Base-by-base conservation (phyloP, 1,284 basidiomycete species). In the Meripilus lineatus region DNA sequence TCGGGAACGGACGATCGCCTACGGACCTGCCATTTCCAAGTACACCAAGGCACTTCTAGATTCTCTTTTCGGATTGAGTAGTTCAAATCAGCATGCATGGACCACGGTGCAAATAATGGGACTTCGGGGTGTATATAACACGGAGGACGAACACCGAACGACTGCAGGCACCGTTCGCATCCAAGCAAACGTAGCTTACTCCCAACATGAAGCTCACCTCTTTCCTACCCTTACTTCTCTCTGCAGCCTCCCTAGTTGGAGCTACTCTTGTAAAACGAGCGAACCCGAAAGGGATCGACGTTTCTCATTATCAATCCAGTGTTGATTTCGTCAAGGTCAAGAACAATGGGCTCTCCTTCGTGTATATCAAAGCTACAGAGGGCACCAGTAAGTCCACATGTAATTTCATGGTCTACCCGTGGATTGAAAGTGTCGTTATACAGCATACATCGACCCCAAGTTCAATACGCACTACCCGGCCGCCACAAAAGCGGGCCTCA, bases 301-400 rank as follows among this genome's bases (percentile, higher is more conserved):
- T 86, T 41, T 81, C 79, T 15, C 50, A 61, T 52, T 77, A 69
- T 49, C 82, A 84, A 50, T 54, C 69, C 20, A 58, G 55, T 47
- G 63, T 84, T 18, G 65, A 82, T 59, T 82, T 78, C 75, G 63
- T 59, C 25, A 64, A 68, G 5, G 75, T 77, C 48, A 71, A 69
- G 45, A 59, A 70, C 17, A 78, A 78, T 48, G 81, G 80, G 3
- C 61, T 81, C 35, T 48, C 66, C 13, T 86, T 84, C 52, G 78
- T 68, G 8, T 83, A 72, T 56, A 82, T 85, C 71, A 85, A 86
- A 58, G 83, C 81, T 11, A 86, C 82, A 4, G 81, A 86, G 56
- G 79, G 79, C 13, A 82, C 75, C 30, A 61, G 71, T 81, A 47
- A 51, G 60, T 44, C 30, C 5, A 40, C 44, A 44, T 22, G 24